phyloP scores from a whole-genome alignment of 306 rosid species.

The Trifolium fragiferum region DNA sequence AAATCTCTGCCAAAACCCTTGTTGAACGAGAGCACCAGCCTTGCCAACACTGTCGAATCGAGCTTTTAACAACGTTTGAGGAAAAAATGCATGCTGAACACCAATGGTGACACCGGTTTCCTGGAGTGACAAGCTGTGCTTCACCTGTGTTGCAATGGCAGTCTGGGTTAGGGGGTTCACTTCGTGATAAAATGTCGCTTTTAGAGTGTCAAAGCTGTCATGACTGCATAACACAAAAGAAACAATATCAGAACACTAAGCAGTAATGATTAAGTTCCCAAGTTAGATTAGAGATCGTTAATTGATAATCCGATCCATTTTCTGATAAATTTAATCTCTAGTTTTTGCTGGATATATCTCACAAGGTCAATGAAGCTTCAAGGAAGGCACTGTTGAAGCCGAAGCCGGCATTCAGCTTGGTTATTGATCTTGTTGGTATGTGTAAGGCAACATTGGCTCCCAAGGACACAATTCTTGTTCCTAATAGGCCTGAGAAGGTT shows the following conservation, averaged over 20 bases:
- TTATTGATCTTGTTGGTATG: conserved; percentile 52
- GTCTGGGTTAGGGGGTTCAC: conserved; percentile 60
- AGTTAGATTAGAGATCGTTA: conserved; percentile 10
- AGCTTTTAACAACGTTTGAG: conserved; percentile 57
- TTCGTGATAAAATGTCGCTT: conserved; percentile 55
- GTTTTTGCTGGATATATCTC: conserved; percentile 49
- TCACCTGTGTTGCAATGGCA: conserved; percentile 71
- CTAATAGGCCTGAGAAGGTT: conserved; percentile 55
- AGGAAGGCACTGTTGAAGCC: conserved; percentile 55
- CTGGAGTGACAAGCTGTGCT: conserved; percentile 51
- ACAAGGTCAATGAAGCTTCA: conserved; percentile 63
- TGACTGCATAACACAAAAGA: conserved; percentile 54
- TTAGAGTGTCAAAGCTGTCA: conserved; percentile 62
- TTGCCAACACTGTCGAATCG: conserved; percentile 56
- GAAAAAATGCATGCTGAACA: conserved; percentile 63
- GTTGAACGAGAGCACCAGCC: conserved; percentile 62
- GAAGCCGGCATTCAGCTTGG: conserved; percentile 57
- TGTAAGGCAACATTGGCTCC: conserved; percentile 59
- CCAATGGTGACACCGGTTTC: conserved; percentile 59
- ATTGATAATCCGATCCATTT: conserved; percentile 14
- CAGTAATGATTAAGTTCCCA: neutral
- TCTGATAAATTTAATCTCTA: conserved; percentile 17
- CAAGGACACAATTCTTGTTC: conserved; percentile 54
- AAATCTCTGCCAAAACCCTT: conserved; percentile 55
- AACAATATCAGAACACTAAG: conserved; percentile 18